Evolutionary conservation across 2,329 filamentous ascomycete genomes (phyloP).

Genomic region (Pseudogymnoascus sp.): DNA sequence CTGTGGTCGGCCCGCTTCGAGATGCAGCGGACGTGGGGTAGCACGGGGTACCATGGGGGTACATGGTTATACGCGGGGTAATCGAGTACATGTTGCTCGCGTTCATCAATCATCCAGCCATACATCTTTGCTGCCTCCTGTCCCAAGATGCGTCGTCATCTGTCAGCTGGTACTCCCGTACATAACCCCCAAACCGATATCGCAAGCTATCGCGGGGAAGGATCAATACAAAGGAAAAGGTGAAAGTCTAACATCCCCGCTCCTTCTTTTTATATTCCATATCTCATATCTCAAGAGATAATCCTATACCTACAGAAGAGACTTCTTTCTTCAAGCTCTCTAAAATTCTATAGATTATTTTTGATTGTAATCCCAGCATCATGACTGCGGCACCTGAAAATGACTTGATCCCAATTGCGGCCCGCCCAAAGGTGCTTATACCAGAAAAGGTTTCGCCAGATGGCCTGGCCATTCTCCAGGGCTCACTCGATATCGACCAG

Average conservation of each 20-base stretch:
- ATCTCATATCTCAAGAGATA: not conserved
- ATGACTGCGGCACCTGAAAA: not conserved
- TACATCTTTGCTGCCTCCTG: not conserved
- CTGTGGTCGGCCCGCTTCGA: not conserved
- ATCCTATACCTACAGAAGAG: not conserved
- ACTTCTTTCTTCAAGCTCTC: not conserved
- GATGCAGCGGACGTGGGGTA: not conserved
- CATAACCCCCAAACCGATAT: slow-evolving; percentile 7
- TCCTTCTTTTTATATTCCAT: not conserved
- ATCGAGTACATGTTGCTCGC: not conserved
- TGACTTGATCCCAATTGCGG: not conserved
- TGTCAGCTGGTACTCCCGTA: slow-evolving; percentile 7
- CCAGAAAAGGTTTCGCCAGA: slow-evolving; percentile 77
- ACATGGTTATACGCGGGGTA: not conserved
- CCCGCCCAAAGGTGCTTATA: slow-evolving; percentile 50
- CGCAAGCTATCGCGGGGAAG: not conserved
- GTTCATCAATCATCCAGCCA: slow-evolving; percentile 6
- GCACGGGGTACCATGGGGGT: not conserved
- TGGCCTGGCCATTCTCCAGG: slow-evolving; percentile 61
- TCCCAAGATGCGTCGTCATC: slow-evolving; percentile 4
- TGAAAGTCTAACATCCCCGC: not conserved
- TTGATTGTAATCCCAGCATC: not conserved
- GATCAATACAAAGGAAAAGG: not conserved
- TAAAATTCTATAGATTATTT: not conserved
- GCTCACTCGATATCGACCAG: slow-evolving; percentile 63